Conservation (phyloP, 78 protist species). For the Cavenderia fasciculata region DNA sequence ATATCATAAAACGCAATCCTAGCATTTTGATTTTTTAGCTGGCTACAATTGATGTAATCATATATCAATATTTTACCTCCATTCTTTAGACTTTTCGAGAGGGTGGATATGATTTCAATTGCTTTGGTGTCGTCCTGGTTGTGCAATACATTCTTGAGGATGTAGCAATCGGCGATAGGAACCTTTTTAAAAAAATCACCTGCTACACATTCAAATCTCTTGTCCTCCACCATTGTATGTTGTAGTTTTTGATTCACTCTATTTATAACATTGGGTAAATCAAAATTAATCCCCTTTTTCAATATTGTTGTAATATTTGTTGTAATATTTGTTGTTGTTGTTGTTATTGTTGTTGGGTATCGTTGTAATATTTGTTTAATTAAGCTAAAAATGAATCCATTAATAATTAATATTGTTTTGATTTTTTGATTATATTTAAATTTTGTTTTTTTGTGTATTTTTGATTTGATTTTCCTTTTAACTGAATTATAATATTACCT, state of each 20-base stretch:
- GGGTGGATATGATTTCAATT: background rate
- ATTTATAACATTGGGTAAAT: conserved; percentile 2
- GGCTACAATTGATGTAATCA: conserved; percentile 20
- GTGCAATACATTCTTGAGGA: background rate
- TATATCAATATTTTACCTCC: conserved; percentile 22
- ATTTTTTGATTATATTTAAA: too few relatives aligned
- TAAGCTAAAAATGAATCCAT: background rate
- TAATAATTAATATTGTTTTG: background rate
- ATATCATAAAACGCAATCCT: too few relatives aligned
- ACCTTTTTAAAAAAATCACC: conserved; percentile 1
- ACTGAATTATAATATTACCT: too few relatives aligned
- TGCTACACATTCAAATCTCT: background rate
- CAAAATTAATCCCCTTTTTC: conserved; percentile 38
- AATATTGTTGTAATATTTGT: too few relatives aligned
- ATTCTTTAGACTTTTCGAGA: background rate
- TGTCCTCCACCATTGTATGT: background rate
- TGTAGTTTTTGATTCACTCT: background rate
- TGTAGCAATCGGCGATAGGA: conserved; percentile 10
- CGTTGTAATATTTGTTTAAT: background rate
- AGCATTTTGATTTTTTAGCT: too few relatives aligned
- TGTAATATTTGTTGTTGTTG: too few relatives aligned
- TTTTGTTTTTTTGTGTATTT: too few relatives aligned
- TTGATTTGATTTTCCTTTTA: too few relatives aligned
- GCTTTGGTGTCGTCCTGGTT: background rate
- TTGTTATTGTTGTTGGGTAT: conserved; percentile 9